A percentile compares a stretch with the other conserved stretches of the same genome.
Evolutionary conservation across 2,329 filamentous ascomycete species (phyloP).

Genomic region (Diplocarpon mali): DNA sequence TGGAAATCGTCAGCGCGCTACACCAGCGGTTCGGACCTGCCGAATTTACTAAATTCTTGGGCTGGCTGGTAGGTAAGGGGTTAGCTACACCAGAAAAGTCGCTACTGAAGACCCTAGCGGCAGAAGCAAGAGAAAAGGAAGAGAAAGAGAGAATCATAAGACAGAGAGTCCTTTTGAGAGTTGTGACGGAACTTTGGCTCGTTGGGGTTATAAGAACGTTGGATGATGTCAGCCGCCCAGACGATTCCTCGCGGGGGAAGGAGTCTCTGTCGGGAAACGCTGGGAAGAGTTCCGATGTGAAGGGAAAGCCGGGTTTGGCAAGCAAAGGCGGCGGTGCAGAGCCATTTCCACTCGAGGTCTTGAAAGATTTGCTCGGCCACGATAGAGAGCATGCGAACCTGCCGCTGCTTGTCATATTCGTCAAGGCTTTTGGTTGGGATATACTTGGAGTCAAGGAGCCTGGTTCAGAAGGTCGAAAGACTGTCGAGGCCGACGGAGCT

Average conservation of each 20-base stretch:
- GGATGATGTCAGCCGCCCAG: constrained; percentile 50
- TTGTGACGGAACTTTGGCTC: constrained; percentile 94
- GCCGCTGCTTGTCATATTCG: constrained; percentile 85
- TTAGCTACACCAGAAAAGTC: constrained; percentile 84
- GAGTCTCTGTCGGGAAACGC: constrained; percentile 34
- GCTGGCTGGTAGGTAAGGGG: constrained; percentile 84
- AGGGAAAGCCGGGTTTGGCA: constrained; percentile 40
- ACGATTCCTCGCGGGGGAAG: constrained; percentile 45
- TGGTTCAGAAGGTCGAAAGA: constrained; percentile 69
- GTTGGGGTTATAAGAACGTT: constrained; percentile 79
- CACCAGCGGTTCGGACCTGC: constrained; percentile 86
- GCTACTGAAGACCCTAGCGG: constrained; percentile 62
- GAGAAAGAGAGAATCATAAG: constrained; percentile 86
- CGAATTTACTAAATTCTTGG: constrained; percentile 85
- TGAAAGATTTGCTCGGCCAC: constrained; percentile 90
- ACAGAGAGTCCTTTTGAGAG: constrained; percentile 74
- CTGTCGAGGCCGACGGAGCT: constrained; percentile 68
- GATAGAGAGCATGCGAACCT: constrained; percentile 88
- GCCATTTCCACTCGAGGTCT: constrained; percentile 91
- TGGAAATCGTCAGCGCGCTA: constrained; percentile 88
- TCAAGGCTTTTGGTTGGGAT: constrained; percentile 95
- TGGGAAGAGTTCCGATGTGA: constrained; percentile 51
- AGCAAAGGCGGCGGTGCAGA: constrained; percentile 63
- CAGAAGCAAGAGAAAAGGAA: constrained; percentile 83
- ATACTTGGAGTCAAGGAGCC: constrained; percentile 68